A percentile compares a stretch with the other conserved stretches of the same genome.
Conservation (phyloP, 169 alveolate species). For the Miamiensis avidus region DNA sequence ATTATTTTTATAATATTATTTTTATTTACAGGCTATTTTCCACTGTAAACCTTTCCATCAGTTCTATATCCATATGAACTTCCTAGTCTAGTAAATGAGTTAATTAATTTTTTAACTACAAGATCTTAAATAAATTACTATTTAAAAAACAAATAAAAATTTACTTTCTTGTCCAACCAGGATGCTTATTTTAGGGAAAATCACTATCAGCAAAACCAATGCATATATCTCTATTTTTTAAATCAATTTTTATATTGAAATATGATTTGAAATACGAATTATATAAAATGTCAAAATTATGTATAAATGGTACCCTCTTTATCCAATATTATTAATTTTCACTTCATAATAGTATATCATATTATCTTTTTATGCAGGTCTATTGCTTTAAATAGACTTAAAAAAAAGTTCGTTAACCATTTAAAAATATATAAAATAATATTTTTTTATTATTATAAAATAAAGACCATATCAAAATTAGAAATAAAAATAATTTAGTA, state of each 20-base stretch:
- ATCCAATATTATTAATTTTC: neutral
- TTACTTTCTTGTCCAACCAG: constrained; percentile 23
- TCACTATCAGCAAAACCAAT: constrained; percentile 27
- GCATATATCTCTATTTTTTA: constrained; percentile 24
- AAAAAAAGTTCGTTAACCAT: no score
- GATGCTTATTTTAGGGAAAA: constrained; percentile 18
- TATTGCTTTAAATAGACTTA: neutral
- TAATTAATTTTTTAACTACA: no score
- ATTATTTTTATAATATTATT: no score
- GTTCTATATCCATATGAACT: neutral
- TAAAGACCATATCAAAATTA: no score
- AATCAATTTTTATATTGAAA: no score
- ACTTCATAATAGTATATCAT: neutral
- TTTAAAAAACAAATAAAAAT: no score
- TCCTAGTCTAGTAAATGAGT: neutral
- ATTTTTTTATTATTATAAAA: no score
- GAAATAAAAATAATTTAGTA: neutral
- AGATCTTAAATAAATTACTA: no score
- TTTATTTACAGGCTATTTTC: neutral
- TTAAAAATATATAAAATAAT: no score
- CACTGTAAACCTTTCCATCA: neutral
- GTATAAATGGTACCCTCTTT: neutral
- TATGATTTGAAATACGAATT: no score
- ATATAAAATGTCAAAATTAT: no score
- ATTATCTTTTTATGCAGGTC: neutral